These are phyloP conservation scores for Arthrobotrys entomopaga DNA, from an alignment of 2,329 filamentous ascomycete genomes.

Conservation along the genomic window DNA sequence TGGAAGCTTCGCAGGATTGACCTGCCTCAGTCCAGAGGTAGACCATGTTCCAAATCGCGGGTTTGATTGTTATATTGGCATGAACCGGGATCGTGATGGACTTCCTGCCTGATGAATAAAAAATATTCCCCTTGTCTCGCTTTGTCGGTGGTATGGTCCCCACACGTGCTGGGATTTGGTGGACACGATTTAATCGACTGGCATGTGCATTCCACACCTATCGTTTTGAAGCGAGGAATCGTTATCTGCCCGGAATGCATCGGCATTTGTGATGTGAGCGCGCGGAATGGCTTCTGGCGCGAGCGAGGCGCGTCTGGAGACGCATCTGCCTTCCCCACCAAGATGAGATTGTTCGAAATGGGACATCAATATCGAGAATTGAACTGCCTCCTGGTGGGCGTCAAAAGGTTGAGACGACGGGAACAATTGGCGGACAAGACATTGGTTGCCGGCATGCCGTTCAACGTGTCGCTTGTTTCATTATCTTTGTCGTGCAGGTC, in stretches of 20 bases:
- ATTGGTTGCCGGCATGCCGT: conserved; percentile 28
- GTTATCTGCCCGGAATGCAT: no score
- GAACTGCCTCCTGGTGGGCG: conserved; percentile 8
- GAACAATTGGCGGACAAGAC: conserved; percentile 39
- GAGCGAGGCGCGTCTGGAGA: neutral
- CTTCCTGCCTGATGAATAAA: conserved; percentile 30
- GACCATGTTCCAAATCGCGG: conserved; percentile 9
- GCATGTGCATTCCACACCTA: conserved; percentile 21
- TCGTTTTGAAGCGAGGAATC: no score
- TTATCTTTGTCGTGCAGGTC: neutral
- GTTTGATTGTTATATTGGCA: conserved; percentile 5
- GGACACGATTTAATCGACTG: neutral
- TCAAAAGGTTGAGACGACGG: neutral
- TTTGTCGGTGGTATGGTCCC: conserved; percentile 8
- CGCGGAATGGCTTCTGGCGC: no score
- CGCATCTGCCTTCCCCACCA: conserved; percentile 3
- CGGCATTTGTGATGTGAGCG: no score
- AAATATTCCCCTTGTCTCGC: neutral
- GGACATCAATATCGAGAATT: no score
- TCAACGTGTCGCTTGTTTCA: conserved; percentile 37
- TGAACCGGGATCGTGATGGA: conserved; percentile 27
- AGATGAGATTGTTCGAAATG: conserved; percentile 1
- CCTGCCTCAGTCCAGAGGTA: conserved; percentile 11
- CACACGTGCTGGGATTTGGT: conserved; percentile 38
- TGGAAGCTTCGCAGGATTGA: conserved; percentile 10